These are phyloP conservation scores for Aspergillus chevalieri DNA, from an alignment of 2,329 filamentous ascomycete genomes.

Conservation along the genomic window DNA sequence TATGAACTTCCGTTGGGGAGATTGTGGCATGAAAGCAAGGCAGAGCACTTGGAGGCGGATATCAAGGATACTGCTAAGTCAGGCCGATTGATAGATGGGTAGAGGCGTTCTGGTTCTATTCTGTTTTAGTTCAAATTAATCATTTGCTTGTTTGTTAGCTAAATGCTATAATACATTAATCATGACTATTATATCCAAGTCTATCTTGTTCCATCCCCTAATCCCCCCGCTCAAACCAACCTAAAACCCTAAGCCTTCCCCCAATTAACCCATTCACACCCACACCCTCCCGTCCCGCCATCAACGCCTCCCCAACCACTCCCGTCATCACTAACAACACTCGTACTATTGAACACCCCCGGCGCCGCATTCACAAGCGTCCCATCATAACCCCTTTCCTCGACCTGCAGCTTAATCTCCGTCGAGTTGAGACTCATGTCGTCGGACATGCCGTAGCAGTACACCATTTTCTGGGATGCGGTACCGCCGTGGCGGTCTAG, in stretches of 20 bases:
- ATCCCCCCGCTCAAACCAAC: too few relatives aligned
- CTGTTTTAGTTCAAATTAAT: too few relatives aligned
- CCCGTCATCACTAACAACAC: constrained; percentile 16
- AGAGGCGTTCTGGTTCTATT: too few relatives aligned
- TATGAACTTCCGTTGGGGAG: too few relatives aligned
- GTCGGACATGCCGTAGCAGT: constrained; percentile 54
- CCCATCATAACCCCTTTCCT: constrained; percentile 48
- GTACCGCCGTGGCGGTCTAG: constrained; percentile 56
- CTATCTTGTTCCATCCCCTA: too few relatives aligned
- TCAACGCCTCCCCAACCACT: constrained; percentile 50
- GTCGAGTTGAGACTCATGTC: constrained; percentile 42
- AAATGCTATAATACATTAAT: too few relatives aligned
- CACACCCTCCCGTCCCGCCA: constrained; percentile 55
- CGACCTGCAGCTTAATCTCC: constrained; percentile 44
- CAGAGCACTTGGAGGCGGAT: too few relatives aligned
- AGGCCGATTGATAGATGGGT: too few relatives aligned
- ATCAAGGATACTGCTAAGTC: too few relatives aligned
- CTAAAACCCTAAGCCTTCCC: neutral
- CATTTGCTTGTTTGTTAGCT: too few relatives aligned
- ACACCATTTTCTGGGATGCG: constrained; percentile 50
- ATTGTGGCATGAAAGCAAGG: too few relatives aligned
- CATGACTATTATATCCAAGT: too few relatives aligned
- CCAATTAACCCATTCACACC: constrained; percentile 56
- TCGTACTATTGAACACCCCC: constrained; percentile 31
- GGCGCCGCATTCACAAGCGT: constrained; percentile 46